phyloP scores from a whole-genome alignment of 1,284 basidiomycete genomes.

The Ceratorhiza oryzae-sativae region DNA sequence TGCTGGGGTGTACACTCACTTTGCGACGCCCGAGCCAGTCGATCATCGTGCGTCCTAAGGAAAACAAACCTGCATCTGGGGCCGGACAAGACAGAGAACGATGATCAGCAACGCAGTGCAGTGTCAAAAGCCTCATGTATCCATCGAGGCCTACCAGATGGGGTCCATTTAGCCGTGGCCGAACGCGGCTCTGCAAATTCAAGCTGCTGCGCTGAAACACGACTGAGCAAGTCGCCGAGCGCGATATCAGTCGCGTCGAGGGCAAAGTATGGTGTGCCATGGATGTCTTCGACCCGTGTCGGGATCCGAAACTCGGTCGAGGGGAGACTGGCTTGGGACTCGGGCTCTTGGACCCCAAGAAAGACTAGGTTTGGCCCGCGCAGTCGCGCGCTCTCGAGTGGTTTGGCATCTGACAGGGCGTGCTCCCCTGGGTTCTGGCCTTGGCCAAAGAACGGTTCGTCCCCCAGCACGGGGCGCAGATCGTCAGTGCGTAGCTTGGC shows the following conservation, averaged over 20 bases:
- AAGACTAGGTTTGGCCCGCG: slow-evolving; percentile 66
- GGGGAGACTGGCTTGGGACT: slow-evolving; percentile 59
- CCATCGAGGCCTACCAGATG: slow-evolving; percentile 44
- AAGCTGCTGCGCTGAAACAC: slow-evolving; percentile 51
- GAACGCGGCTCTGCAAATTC: slow-evolving; percentile 74
- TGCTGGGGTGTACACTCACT: slow-evolving; percentile 53
- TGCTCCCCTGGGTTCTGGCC: slow-evolving; percentile 60
- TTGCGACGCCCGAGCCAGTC: slow-evolving; percentile 92
- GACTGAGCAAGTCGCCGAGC: slow-evolving; percentile 56
- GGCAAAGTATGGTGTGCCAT: slow-evolving; percentile 81
- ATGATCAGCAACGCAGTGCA: slow-evolving; percentile 18
- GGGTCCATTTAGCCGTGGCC: slow-evolving; percentile 55
- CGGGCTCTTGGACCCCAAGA: slow-evolving; percentile 81
- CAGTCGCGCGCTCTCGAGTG: slow-evolving; percentile 70
- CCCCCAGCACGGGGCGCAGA: slow-evolving; percentile 58
- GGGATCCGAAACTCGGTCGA: slow-evolving; percentile 63
- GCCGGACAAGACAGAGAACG: slow-evolving; percentile 43
- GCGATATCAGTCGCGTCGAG: slow-evolving; percentile 68
- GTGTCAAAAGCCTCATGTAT: slow-evolving; percentile 41
- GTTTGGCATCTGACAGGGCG: slow-evolving; percentile 50
- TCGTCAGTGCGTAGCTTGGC: slow-evolving; percentile 64
- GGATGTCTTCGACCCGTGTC: slow-evolving; percentile 60
- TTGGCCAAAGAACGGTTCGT: slow-evolving; percentile 68
- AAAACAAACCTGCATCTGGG: slow-evolving; percentile 76
- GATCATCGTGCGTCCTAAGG: slow-evolving; percentile 76